Percentiles rank a stretch among this genome's conserved stretches.
Evolutionary conservation across 169 alveolate genomes (phyloP).

Genomic region (Babesia bovis): DNA sequence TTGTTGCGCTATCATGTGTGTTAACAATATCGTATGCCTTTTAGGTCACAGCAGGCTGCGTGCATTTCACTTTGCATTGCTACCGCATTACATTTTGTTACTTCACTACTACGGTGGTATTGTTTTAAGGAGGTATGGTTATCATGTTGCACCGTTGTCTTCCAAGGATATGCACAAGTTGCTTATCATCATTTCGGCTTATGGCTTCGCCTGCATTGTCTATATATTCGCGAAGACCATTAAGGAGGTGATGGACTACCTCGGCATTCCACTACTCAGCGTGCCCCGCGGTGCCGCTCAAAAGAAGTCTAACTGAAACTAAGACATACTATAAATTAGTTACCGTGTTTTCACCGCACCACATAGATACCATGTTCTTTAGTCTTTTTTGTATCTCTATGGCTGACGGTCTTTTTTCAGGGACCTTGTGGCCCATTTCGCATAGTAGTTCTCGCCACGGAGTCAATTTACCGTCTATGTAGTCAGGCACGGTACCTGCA

Average conservation of each 20-base stretch:
- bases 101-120: conserved; percentile 11
- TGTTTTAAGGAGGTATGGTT: conserved; percentile 10
- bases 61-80: conserved; percentile 24
- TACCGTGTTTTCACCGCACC: conserved; percentile 1
- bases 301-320: conserved; percentile 1
- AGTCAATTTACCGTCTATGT: conserved; percentile 68
- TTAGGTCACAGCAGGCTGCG: conserved; percentile 1
- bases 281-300: conserved; percentile 11
- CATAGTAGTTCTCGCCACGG: conserved; percentile 83
- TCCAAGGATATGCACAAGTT: not conserved
- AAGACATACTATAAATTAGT: not conserved
- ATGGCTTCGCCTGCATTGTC: conserved; percentile 22
- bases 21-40: conserved; percentile 34
- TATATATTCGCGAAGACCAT: conserved; percentile 25
- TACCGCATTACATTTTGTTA: conserved; percentile 39
- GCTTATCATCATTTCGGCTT: conserved; percentile 16
- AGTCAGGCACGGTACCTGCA: conserved; percentile 78
- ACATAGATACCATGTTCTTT: conserved; percentile 63
- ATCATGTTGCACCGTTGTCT: not conserved
- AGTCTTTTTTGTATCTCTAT: conserved; percentile 74
- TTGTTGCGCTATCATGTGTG: conserved; percentile 36
- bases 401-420: conserved; percentile 85
- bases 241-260: conserved; percentile 44
- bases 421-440: conserved; percentile 82
- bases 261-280: conserved; percentile 42